Base-by-base conservation (phyloP, 2,329 filamentous ascomycete genomes). In the Coniochaeta hoffmannii region DNA sequence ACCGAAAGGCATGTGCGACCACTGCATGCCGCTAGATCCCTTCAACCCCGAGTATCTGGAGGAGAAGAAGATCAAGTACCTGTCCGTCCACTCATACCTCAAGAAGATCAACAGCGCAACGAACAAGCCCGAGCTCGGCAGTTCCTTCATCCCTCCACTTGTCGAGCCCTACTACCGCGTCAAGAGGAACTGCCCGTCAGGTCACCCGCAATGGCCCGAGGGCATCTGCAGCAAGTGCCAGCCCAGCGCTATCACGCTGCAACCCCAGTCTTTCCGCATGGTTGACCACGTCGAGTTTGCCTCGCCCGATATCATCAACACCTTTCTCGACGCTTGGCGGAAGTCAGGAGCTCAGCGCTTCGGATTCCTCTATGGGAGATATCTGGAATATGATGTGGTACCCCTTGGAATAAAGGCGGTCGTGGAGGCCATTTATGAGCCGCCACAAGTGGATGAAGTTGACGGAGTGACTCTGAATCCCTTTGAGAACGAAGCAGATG, bases 201-300 rank as follows among this genome's bases (percentile, higher is more conserved):
- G 94, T 2, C 94, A 99, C 71, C 87, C 91, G 17, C 83, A 87
- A 41, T 99, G 94, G 86, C 94, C 94, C 3, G 91, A 95, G 64
- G 94, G 94, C 15, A 97, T 99, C 61, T 99, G 94, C 75, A 95
- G 90, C 57, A 99, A 97, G 70, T 99, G 94, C 65, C 95, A 99
- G 68, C 94, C 94, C 8, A 96, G 93, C 61, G 93, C 94, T 55
- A 99, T 99, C 67, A 96, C 90, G 11, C 76, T 99, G 54, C 92
- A 97, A 67, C 90, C 91, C 5, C 94, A 99, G 70, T 80, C 87
- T 19, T 99, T 93, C 70, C 90, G 94, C 53, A 97, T 94, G 89
- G 92, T 99, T 3, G 94, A 99, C 65, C 94, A 99, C 69, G 94
- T 99, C 60, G 95, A 99, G 71, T 97, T 99, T 68, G 86, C 93